phyloP scores from a whole-genome alignment of 2,329 filamentous ascomycete genomes.

The Fragosphaeria purpurea region DNA sequence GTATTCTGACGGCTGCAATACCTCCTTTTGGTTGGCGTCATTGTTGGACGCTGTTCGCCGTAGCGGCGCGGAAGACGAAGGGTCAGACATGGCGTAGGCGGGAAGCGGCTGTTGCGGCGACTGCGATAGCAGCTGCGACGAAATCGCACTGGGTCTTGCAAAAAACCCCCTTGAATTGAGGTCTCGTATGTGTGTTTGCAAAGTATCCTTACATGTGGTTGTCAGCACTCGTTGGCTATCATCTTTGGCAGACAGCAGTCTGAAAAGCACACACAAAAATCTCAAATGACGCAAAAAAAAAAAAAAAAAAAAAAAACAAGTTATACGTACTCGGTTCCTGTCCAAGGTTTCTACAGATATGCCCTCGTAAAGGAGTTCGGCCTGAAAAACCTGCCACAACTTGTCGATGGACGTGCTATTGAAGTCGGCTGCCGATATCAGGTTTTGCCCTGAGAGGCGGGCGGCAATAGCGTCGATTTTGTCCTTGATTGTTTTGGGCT shows the following conservation, averaged over 20 bases:
- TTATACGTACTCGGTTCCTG: constrained; percentile 42
- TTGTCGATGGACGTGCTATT: constrained; percentile 29
- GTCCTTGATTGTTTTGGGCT: constrained; percentile 46
- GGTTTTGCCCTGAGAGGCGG: constrained; percentile 35
- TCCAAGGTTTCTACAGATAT: constrained; percentile 45
- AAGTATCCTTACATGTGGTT: constrained; percentile 35
- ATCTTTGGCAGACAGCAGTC: too few species aligned
- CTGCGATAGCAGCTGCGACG: constrained; percentile 21
- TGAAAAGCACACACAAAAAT: too few species aligned
- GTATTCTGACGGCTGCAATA: constrained; percentile 23
- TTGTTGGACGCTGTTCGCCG: constrained; percentile 10
- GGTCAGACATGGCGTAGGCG: constrained; percentile 15
- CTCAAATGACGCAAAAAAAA: background rate
- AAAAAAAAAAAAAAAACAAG: background rate
- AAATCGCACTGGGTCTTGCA: constrained; percentile 33
- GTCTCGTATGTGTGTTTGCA: constrained; percentile 51
- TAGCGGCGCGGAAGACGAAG: constrained; percentile 23
- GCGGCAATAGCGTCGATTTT: constrained; percentile 49
- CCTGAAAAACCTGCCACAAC: constrained; percentile 48
- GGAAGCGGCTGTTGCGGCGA: constrained; percentile 11
- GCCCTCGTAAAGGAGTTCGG: constrained; percentile 48
- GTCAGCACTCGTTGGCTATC: background rate
- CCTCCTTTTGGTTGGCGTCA: constrained; percentile 24
- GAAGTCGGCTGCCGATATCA: constrained; percentile 2
- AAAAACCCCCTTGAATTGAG: constrained; percentile 40